phyloP scores from a whole-genome alignment of 805 yeast genomes.

The Lachancea mirantina region DNA sequence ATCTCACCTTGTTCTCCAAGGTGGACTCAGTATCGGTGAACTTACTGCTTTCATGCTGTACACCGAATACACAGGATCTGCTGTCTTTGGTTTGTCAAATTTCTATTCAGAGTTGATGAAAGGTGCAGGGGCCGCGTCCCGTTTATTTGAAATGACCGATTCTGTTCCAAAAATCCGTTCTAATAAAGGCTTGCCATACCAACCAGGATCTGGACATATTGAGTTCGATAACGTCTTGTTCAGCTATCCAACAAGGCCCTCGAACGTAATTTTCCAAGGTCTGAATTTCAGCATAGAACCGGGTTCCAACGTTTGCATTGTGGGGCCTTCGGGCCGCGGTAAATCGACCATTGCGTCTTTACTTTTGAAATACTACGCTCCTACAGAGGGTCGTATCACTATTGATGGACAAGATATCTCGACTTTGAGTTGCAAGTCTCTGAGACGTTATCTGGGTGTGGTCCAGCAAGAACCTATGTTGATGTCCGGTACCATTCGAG shows the following conservation, averaged over 20 bases:
- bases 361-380: conserved; percentile 48
- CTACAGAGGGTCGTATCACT: conserved; percentile 40
- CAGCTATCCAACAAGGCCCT: conserved; percentile 83
- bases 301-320: conserved; percentile 63
- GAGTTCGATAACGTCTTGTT: conserved; percentile 62
- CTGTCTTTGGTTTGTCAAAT: conserved; percentile 86
- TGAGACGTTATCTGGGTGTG: conserved; percentile 56
- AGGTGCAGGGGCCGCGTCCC: conserved; percentile 93
- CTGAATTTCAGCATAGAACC: conserved; percentile 42
- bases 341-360: conserved; percentile 73
- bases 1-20: conserved; percentile 68
- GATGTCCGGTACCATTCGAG: conserved; percentile 72
- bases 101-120: conserved; percentile 96
- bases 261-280: conserved; percentile 46
- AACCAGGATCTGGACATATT: conserved; percentile 39
- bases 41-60: conserved; percentile 90
- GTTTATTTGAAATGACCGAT: conserved; percentile 82
- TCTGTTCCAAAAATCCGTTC: conserved; percentile 64
- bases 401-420: conserved; percentile 49
- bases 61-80: conserved; percentile 87
- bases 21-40: conserved; percentile 79
- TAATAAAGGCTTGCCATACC: conserved; percentile 47
- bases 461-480: conserved; percentile 76
- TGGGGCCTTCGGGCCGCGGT: conserved; percentile 88
- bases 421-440: conserved; percentile 40